Evolutionary conservation across 106 monocot genomes (phyloP).

Genomic region (Dioscorea alata): DNA sequence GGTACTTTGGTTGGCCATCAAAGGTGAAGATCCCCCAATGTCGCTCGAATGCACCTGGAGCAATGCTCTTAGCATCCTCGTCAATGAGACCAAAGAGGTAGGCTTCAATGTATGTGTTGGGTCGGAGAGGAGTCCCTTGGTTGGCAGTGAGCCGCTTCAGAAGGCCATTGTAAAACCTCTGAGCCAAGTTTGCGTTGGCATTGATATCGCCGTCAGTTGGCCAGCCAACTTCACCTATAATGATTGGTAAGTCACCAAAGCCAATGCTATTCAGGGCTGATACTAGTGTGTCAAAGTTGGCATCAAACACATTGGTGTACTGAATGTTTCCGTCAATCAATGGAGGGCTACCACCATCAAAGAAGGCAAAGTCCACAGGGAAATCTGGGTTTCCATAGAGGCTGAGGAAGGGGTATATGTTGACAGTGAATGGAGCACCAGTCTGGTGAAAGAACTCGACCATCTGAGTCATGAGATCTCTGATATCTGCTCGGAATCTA

Average conservation of each 20-base stretch:
- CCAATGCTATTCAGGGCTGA: constrained; percentile 8
- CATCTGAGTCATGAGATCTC: constrained; percentile 12
- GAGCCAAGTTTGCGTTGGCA: neutral
- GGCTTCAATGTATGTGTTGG: neutral
- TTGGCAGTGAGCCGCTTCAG: constrained; percentile 2
- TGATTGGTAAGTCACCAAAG: neutral
- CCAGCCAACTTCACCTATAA: constrained; percentile 4
- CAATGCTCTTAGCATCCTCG: constrained; percentile 4
- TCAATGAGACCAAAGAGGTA: constrained; percentile 4
- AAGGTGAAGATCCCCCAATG: constrained; percentile 2
- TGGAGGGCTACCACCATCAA: constrained; percentile 10
- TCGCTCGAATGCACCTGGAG: neutral
- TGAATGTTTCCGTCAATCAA: constrained; percentile 8
- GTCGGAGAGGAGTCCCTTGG: constrained; percentile 2
- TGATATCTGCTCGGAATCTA: constrained; percentile 11
- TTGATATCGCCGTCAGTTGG: constrained; percentile 7
- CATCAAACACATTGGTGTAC: constrained; percentile 41
- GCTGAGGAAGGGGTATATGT: constrained; percentile 42
- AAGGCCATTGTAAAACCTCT: constrained; percentile 1
- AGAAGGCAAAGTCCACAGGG: constrained; percentile 36
- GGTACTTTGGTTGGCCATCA: constrained; percentile 1
- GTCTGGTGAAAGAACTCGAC: constrained; percentile 15
- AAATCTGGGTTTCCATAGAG: constrained; percentile 20
- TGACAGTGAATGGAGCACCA: constrained; percentile 14
- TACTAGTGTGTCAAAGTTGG: constrained; percentile 35